Evolutionary conservation across 75 land plant species (phyloP).

Genomic region (Picea glauca): DNA sequence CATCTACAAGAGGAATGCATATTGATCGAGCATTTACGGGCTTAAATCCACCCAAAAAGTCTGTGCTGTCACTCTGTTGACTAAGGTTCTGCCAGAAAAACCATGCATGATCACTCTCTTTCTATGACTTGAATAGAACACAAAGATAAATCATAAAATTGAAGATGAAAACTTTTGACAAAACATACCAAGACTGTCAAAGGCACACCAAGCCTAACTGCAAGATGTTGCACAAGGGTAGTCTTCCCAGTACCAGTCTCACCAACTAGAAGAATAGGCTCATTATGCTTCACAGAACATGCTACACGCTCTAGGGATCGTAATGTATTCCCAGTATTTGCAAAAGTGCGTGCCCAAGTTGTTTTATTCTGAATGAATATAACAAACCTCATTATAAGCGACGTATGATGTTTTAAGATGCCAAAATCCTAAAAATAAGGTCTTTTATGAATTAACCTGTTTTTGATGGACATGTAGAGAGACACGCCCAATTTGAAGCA

Average conservation of each 20-base stretch:
- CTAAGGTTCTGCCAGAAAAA: constrained; percentile 70
- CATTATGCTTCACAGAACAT: constrained; percentile 76
- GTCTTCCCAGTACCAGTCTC: constrained; percentile 99
- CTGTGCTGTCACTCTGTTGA: constrained; percentile 93
- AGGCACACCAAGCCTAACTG: constrained; percentile 60
- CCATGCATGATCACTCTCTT: background rate
- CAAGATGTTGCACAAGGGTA: constrained; percentile 90
- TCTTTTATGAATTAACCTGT: constrained; percentile 9
- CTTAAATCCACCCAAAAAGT: constrained; percentile 93
- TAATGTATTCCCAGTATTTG: constrained; percentile 62
- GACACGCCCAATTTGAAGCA: constrained; percentile 56
- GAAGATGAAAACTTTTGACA: background rate
- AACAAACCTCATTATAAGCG: background rate
- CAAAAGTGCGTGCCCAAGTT: constrained; percentile 42
- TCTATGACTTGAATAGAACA: background rate
- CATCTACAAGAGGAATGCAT: constrained; percentile 71
- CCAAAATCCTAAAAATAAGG: background rate
- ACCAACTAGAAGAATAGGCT: constrained; percentile 96
- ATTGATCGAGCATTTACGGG: constrained; percentile 71
- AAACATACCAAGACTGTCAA: constrained; percentile 78
- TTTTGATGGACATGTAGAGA: background rate
- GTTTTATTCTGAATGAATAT: constrained; percentile 6
- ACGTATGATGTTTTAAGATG: background rate
- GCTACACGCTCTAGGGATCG: constrained; percentile 76
- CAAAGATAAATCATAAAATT: background rate